These are phyloP conservation scores for Podaxis pistillaris DNA, from an alignment of 768 basidiomycete species.

Conservation along the genomic window DNA sequence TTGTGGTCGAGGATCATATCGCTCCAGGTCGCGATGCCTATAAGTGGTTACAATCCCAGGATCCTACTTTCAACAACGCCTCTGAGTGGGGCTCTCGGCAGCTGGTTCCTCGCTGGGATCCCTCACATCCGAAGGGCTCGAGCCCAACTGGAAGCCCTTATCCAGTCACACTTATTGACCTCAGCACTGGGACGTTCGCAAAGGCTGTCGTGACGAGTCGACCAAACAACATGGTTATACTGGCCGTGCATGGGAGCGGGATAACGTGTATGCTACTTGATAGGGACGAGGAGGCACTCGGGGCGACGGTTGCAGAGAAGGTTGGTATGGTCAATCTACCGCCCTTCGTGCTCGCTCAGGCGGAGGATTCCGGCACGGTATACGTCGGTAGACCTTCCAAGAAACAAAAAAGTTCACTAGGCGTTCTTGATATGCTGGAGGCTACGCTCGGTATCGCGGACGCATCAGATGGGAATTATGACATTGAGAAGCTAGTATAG, in stretches of 20 bases:
- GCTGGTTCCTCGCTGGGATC: conserved; percentile 12
- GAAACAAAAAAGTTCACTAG: neutral
- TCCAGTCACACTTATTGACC: conserved; percentile 10
- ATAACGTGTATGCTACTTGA: conserved; percentile 22
- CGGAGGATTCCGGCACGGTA: neutral
- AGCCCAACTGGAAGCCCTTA: neutral
- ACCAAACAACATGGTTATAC: conserved; percentile 14
- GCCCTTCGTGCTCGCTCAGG: conserved; percentile 19
- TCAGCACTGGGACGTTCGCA: conserved; percentile 4
- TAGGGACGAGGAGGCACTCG: conserved; percentile 10
- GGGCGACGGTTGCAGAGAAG: neutral
- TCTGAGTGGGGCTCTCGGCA: conserved; percentile 17
- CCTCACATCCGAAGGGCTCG: neutral
- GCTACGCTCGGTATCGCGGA: too few species aligned
- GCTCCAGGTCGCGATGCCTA: neutral
- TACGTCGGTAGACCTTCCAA: conserved; percentile 1
- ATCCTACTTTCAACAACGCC: conserved; percentile 7
- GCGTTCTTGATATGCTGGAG: neutral
- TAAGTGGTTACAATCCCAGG: conserved; percentile 14
- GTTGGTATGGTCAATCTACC: conserved; percentile 24
- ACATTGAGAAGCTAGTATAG: too few species aligned
- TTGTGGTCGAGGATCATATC: conserved; percentile 15
- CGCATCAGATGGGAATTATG: too few species aligned
- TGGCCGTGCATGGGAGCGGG: conserved; percentile 21
- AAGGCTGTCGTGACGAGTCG: conserved; percentile 6